Percentiles rank a stretch among this genome's conserved stretches.
These are phyloP conservation scores for Fagopyrum esculentum DNA, from an alignment of 148 eudicot genomes.

Conservation along the genomic window DNA sequence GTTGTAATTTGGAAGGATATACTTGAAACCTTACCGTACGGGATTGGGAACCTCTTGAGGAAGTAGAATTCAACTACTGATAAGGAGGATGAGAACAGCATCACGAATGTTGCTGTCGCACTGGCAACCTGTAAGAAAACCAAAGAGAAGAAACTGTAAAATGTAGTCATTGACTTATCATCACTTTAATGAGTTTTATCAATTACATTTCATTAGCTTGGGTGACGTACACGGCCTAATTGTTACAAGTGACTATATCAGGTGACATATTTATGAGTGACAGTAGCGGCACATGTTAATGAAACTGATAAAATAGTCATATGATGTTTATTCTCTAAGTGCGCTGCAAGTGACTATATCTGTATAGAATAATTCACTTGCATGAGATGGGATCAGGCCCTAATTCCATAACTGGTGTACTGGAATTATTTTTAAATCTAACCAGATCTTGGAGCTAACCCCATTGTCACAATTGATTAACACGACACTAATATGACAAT, in stretches of 20 bases:
- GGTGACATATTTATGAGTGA: background rate
- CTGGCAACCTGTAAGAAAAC: slow-evolving; percentile 61
- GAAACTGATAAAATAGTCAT: background rate
- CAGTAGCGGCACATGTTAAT: background rate
- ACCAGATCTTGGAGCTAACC: background rate
- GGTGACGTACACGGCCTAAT: background rate
- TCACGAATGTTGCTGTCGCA: slow-evolving; percentile 96
- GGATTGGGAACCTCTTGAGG: slow-evolving; percentile 77
- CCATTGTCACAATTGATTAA: background rate
- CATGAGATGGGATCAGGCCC: slow-evolving; percentile 6
- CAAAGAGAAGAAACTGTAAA: background rate
- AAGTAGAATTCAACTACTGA: slow-evolving; percentile 97
- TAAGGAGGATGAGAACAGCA: slow-evolving; percentile 90
- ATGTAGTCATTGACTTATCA: background rate
- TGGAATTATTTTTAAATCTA: background rate
- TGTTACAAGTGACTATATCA: background rate
- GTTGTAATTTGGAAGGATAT: background rate
- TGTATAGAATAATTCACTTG: background rate
- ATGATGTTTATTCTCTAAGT: background rate
- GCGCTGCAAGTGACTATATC: background rate
- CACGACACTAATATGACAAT: background rate
- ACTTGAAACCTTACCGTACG: slow-evolving; percentile 46
- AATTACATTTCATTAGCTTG: background rate
- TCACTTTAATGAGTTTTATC: background rate
- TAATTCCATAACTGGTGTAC: background rate